phyloP scores from a whole-genome alignment of 2,329 filamentous ascomycete species.

The Lasiodiplodia sp. region DNA sequence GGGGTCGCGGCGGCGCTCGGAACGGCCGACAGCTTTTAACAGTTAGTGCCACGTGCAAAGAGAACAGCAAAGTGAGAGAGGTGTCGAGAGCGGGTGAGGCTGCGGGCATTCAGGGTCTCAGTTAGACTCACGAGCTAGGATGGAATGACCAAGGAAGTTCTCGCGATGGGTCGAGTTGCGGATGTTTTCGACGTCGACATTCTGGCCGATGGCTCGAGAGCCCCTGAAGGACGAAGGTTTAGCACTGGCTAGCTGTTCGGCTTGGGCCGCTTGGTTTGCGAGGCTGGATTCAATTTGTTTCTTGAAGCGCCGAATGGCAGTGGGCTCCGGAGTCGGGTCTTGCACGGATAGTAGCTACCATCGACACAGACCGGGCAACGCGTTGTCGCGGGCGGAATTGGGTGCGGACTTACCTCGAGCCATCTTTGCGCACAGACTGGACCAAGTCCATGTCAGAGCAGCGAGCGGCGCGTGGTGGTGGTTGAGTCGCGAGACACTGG shows the following conservation, averaged over 20 bases:
- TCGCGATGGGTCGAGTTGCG: slow-evolving; percentile 86
- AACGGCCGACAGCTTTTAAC: neutral
- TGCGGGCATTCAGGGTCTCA: neutral
- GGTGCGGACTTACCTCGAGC: slow-evolving; percentile 64
- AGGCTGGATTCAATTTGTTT: neutral
- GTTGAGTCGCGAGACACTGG: slow-evolving; percentile 22
- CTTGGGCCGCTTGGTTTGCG: neutral
- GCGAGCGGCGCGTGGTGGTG: neutral
- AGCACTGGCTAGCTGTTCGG: neutral
- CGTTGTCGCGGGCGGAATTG: neutral
- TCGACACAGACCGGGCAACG: neutral
- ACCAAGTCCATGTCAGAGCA: slow-evolving; percentile 80
- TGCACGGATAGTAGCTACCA: neutral
- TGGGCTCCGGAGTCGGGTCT: neutral
- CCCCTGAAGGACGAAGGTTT: neutral
- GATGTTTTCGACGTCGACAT: slow-evolving; percentile 98
- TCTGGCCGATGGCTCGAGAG: slow-evolving; percentile 44
- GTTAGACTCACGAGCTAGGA: slow-evolving; percentile 71
- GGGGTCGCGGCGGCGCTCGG: slow-evolving; percentile 8
- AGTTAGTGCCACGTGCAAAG: neutral
- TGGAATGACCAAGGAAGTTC: slow-evolving; percentile 86
- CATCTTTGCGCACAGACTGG: slow-evolving; percentile 90
- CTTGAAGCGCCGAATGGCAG: neutral
- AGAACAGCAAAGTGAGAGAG: neutral
- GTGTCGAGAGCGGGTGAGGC: neutral